Conservation (phyloP, 306 rosid species). For the Acacia crassicarpa region DNA sequence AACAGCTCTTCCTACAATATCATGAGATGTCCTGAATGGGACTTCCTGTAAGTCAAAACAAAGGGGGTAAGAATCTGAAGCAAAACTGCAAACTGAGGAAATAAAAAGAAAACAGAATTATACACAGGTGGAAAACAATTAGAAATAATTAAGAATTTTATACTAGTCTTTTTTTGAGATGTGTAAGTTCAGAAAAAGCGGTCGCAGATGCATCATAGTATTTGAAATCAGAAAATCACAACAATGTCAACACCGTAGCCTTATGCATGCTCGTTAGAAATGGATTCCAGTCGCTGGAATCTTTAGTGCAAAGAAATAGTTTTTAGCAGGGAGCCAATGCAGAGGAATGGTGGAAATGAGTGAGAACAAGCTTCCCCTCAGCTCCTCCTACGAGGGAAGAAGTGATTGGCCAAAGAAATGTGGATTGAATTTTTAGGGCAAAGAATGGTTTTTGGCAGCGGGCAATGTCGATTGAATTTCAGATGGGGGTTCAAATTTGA, state of each 20-base stretch:
- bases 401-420: not conserved
- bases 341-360: not conserved
- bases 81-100: too few species aligned
- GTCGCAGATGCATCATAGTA: not conserved
- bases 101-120: not conserved
- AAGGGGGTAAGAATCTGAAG: not conserved
- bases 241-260: not conserved
- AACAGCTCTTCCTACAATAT: constrained; percentile 79
- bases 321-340: not conserved
- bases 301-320: not conserved
- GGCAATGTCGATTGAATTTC: not conserved
- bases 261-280: not conserved
- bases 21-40: constrained; percentile 96
- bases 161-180: not conserved
- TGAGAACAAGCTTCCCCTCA: not conserved
- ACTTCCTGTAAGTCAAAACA: constrained; percentile 59
- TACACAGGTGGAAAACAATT: not conserved
- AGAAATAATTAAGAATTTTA: not conserved
- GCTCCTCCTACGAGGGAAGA: not conserved
- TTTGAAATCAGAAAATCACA: not conserved
- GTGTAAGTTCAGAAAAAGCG: not conserved
- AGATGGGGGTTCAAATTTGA: constrained; percentile 25
- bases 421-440: not conserved
- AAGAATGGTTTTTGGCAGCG: too few species aligned
- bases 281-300: not conserved